phyloP scores from a whole-genome alignment of 2,329 filamentous ascomycete genomes.

The Aureobasidium sp. region DNA sequence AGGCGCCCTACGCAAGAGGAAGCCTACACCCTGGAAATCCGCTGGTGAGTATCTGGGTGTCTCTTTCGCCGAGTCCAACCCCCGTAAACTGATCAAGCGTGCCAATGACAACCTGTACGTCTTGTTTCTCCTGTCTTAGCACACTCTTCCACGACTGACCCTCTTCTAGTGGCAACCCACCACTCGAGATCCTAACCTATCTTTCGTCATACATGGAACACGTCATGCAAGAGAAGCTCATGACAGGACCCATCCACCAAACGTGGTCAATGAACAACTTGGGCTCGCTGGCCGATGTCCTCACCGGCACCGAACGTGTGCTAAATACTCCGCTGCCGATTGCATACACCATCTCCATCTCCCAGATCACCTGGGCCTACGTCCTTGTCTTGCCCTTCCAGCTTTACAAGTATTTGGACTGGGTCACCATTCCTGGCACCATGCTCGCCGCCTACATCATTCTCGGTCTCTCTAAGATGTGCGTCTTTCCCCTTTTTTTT shows the following conservation, averaged over 20 bases:
- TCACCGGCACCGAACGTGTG: constrained; percentile 67
- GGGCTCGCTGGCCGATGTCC: constrained; percentile 59
- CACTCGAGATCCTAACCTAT: constrained; percentile 70
- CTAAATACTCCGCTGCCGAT: constrained; percentile 74
- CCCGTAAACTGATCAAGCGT: constrained; percentile 67
- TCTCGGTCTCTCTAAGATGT: constrained; percentile 53
- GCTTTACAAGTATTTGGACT: constrained; percentile 54
- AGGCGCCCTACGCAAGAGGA: constrained; percentile 29
- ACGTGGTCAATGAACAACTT: constrained; percentile 41
- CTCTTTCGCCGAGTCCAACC: constrained; percentile 69
- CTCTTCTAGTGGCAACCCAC: constrained; percentile 56
- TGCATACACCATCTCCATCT: constrained; percentile 76
- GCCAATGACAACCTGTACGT: constrained; percentile 54
- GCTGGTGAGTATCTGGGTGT: constrained; percentile 65
- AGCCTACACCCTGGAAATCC: constrained; percentile 21
- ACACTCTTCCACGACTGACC: no score
- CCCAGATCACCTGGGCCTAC: constrained; percentile 81
- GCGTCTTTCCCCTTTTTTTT: background rate
- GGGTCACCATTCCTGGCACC: constrained; percentile 71
- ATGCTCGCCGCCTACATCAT: constrained; percentile 69
- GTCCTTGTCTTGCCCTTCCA: constrained; percentile 76
- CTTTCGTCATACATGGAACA: constrained; percentile 59
- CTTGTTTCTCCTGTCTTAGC: no score
- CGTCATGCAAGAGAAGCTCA: constrained; percentile 47
- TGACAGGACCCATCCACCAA: constrained; percentile 37